These are phyloP conservation scores for Backusella australiensis DNA, from an alignment of 192 early-diverging fungal genomes.

Conservation along the genomic window DNA sequence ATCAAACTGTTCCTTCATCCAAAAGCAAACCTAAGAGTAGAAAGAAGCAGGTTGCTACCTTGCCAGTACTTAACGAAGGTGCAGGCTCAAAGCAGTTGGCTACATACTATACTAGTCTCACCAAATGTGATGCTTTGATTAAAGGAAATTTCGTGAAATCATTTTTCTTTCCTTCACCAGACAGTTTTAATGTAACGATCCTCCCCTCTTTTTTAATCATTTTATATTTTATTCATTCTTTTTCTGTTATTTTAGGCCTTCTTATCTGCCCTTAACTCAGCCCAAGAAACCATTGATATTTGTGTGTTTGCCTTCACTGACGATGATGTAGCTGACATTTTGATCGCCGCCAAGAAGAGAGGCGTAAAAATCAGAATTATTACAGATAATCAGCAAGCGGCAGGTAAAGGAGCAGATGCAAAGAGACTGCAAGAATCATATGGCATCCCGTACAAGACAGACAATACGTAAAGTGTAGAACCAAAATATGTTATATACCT, in stretches of 20 bases:
- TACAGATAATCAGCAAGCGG: constrained; percentile 58
- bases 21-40: not conserved
- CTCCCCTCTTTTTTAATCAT: not conserved
- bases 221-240: not conserved
- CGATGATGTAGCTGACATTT: constrained; percentile 65
- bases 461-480: constrained; percentile 28
- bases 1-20: constrained; percentile 17
- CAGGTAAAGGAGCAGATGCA: constrained; percentile 33
- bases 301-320: constrained; percentile 76
- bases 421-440: constrained; percentile 27
- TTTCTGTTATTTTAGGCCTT: constrained; percentile 23
- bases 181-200: constrained; percentile 31
- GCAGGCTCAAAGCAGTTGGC: not conserved
- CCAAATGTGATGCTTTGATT: not conserved
- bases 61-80: not conserved
- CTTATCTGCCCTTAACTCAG: constrained; percentile 36
- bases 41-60: not conserved
- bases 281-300: constrained; percentile 60
- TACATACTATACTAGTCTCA: not conserved
- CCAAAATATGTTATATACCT: not conserved
- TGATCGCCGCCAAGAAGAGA: constrained; percentile 53
- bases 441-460: constrained; percentile 42
- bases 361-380: constrained; percentile 61
- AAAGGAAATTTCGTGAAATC: constrained; percentile 26
- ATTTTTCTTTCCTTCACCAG: constrained; percentile 37